These are phyloP conservation scores for Sapria himalayana DNA, from an alignment of 345 rosid genomes.

Conservation along the genomic window DNA sequence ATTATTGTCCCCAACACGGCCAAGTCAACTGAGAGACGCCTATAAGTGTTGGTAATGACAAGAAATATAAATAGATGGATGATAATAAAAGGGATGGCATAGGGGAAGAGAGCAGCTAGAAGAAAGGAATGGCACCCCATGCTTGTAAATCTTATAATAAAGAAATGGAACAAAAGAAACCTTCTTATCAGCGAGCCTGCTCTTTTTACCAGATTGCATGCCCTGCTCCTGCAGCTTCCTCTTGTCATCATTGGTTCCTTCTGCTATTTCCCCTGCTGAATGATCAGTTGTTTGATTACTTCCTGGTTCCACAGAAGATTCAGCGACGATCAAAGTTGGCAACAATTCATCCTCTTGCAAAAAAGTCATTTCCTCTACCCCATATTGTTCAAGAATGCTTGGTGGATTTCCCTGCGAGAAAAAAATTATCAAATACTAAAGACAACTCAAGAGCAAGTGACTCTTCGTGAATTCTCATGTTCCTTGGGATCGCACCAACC, in stretches of 20 bases:
- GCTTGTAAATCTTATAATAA: neutral
- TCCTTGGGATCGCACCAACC: too few relatives aligned
- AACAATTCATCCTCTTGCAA: conserved; percentile 59
- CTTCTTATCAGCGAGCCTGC: conserved; percentile 39
- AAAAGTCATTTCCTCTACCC: conserved; percentile 72
- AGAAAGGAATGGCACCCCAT: neutral
- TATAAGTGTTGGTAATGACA: too few relatives aligned
- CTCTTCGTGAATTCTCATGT: too few relatives aligned
- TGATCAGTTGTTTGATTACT: conserved; percentile 19
- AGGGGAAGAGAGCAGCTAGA: too few relatives aligned
- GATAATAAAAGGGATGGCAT: too few relatives aligned
- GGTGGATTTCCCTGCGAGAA: conserved; percentile 21
- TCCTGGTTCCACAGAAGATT: conserved; percentile 17
- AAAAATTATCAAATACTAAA: too few relatives aligned
- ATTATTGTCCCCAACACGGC: too few relatives aligned
- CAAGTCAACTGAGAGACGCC: too few relatives aligned
- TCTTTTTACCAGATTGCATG: conserved; percentile 1
- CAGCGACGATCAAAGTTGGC: conserved; percentile 16
- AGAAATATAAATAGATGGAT: too few relatives aligned
- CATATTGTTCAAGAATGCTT: conserved; percentile 23
- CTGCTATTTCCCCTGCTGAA: conserved; percentile 18
- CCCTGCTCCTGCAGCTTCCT: conserved; percentile 34
- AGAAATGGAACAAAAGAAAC: conserved; percentile 11
- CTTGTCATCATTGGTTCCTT: conserved; percentile 29
- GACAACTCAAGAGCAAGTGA: too few relatives aligned